Evolutionary conservation across 371 early-diverging fungal species (phyloP).

Genomic region (Syncephalastrum monosporum): DNA sequence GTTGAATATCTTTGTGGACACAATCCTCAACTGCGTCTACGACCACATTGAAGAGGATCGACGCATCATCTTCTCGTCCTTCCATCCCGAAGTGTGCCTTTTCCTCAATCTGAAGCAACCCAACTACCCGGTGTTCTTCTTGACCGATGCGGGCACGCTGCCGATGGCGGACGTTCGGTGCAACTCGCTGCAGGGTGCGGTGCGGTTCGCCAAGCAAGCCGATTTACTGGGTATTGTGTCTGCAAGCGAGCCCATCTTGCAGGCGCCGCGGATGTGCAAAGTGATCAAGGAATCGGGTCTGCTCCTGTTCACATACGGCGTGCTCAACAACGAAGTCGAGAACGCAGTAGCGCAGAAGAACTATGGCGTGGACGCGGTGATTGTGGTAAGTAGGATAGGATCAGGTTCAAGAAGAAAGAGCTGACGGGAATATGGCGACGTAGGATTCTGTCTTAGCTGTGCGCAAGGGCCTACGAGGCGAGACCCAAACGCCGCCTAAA

Average conservation of each 20-base stretch:
- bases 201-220: conserved; percentile 77
- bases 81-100: conserved; percentile 90
- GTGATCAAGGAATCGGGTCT: conserved; percentile 74
- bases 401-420: background rate
- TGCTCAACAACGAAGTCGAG: conserved; percentile 74
- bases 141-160: conserved; percentile 84
- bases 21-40: conserved; percentile 77
- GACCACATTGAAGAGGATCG: conserved; percentile 66
- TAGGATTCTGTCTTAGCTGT: conserved; percentile 62
- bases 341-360: conserved; percentile 72
- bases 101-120: conserved; percentile 82
- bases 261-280: conserved; percentile 75
- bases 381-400: conserved; percentile 53
- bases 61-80: conserved; percentile 90
- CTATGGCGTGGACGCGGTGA: conserved; percentile 82
- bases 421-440: background rate
- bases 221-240: conserved; percentile 85
- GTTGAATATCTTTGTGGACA: conserved; percentile 86
- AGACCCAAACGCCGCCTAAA: conserved; percentile 2
- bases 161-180: conserved; percentile 80
- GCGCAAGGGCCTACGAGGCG: conserved; percentile 57
- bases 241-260: conserved; percentile 72
- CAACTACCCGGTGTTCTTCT: conserved; percentile 87
- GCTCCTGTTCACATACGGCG: conserved; percentile 87
- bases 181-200: conserved; percentile 82